Evolutionary conservation across 257 asterid species (phyloP), one percentile per base, ranked within the genome.

Genomic region (Solanum neorickii): DNA sequence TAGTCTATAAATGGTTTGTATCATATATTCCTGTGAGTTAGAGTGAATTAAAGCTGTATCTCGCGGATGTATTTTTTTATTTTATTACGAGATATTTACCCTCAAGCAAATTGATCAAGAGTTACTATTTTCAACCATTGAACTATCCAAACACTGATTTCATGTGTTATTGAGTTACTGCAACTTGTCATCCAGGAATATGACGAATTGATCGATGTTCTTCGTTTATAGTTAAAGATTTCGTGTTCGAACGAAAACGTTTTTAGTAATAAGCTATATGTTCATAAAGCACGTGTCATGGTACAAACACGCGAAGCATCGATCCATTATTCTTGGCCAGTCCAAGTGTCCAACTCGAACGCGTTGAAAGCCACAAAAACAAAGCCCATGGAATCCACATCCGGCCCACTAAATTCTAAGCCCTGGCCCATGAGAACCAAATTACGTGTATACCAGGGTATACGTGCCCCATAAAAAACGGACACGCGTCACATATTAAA

Each of bases 401-500:
- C 29, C 68, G 68, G 69, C 85, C 85, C 85, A 47, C 37, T 29
- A 29, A 74, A 11, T 44, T 29, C 12, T 27, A 31, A 49, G 69
- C 31, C 25, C 44, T 49, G 85, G 31, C 85, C 85, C 44, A 82
- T 25, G 46, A 82, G 18, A 89, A 46, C 27, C 78, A 47, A 56
- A 20, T 90, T 88, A n/a, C 93, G 89, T 66, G 66, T 80, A 82
- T 47, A 14, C 5, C 52, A 89, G 86, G 94, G 83, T 16, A 78
- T 27, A 6, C 69, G 69, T 49, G 85, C 69, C 84, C 85, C 69
- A 46, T 29, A 82, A 49, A 49, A 82, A 49, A 6, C 1, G 7
- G 65, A 83, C 94, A 92, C 96, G 94, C 88, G 92, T 90, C 93
- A 1, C 31, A 18, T 27, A 15, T 14, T 35, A 16, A 89, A 33